Evolutionary conservation across 768 basidiomycete genomes (phyloP), one percentile per base, ranked within the genome.

Genomic region (Auriscalpium microsporum): DNA sequence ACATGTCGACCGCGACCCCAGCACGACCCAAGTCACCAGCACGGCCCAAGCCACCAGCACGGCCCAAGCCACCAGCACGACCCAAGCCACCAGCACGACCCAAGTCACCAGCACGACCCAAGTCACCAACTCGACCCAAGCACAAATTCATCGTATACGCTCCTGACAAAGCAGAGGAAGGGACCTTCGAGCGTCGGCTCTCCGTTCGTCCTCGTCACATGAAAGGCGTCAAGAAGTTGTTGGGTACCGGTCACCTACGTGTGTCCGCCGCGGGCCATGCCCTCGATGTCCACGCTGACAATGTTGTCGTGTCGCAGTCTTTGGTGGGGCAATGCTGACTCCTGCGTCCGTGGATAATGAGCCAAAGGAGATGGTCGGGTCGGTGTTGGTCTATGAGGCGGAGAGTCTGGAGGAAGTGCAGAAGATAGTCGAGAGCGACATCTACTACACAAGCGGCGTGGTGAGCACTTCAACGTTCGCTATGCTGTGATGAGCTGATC

Each of bases 141-240:
- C 52, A 57, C 37, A 55, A 50, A 36, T 71, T 65, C 55, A 44
- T 68, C 9, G 63, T 70, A 10, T 72, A 61, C 37, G 68, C 69
- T 1, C 71, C 71, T 1, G 71, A 72, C 61, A 66, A 62, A 42
- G 62, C 58, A 3, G 67, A 66, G 52, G 57, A 58, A 2, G 66
- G 62, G 6, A 62, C 56, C 10, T 58, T 68, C 36, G 57, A 58
- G 16, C 62, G 64, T 5, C 58, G 69, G 10, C 44, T 67, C 46
- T 50, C 52, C 8, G 65, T 68, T 10, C 67, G 69, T 19, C 54
- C 56, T 17, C 42, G 62, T 46, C 69, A 71, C 45, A 37, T 71
- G 9, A 55, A 48, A 34, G 59, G 50, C 16, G 59, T 59, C 37
- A 48, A 49, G 10, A 23, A 17, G 13, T 16, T 59, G 52, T 38